Conservation (phyloP, 2,329 filamentous ascomycete species). For the Neobulgaria alba region DNA sequence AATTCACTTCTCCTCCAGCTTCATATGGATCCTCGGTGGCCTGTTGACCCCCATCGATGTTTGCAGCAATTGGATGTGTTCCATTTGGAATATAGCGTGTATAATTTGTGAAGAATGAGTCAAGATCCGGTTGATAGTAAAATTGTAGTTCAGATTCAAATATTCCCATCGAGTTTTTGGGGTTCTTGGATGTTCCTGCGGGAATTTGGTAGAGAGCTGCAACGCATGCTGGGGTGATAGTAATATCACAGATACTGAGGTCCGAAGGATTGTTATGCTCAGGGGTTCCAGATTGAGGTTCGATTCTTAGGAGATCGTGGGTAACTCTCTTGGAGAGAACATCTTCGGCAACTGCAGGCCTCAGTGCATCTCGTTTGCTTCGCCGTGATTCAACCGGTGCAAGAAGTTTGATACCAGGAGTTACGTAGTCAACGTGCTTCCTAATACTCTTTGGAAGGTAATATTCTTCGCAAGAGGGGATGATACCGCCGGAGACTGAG, state of each 20-base stretch:
- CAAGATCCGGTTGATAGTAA: conserved; percentile 28
- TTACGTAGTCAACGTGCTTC: conserved; percentile 43
- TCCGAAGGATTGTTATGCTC: background rate
- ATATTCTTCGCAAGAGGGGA: conserved; percentile 1
- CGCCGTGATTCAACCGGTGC: conserved; percentile 15
- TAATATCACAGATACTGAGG: conserved; percentile 16
- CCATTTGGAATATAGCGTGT: conserved; percentile 27
- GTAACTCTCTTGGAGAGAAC: background rate
- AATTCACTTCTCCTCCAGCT: conserved; percentile 28
- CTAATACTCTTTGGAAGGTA: conserved; percentile 39
- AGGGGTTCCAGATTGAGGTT: background rate
- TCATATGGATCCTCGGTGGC: conserved; percentile 10
- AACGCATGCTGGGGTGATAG: conserved; percentile 22
- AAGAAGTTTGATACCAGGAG: conserved; percentile 35
- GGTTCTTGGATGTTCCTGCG: conserved; percentile 2
- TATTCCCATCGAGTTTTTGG: conserved; percentile 24
- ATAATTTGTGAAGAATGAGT: conserved; percentile 27
- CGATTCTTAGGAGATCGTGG: background rate
- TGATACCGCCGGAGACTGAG: conserved; percentile 19
- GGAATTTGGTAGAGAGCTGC: conserved; percentile 30
- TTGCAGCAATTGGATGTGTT: conserved; percentile 23
- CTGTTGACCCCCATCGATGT: conserved; percentile 26
- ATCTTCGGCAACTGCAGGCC: background rate
- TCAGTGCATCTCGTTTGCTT: conserved; percentile 36
- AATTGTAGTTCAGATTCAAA: conserved; percentile 32